These are phyloP conservation scores for Arbutus unedo DNA, from an alignment of 148 eudicot genomes.

Conservation along the genomic window DNA sequence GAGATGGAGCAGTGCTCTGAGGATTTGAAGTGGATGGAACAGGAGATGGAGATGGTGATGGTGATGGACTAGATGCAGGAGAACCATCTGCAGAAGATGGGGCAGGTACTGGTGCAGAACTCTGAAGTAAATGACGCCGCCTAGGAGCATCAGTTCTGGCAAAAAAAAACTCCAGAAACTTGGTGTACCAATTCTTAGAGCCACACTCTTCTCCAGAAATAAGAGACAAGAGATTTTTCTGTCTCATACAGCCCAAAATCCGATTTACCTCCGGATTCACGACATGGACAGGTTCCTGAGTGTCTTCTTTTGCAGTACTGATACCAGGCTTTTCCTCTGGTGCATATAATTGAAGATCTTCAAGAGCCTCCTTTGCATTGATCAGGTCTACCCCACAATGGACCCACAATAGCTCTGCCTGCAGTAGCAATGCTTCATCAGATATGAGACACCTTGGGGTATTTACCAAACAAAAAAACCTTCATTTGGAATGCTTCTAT, in stretches of 20 bases:
- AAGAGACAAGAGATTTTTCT: conserved; percentile 35
- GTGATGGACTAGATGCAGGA: conserved; percentile 23
- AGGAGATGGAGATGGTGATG: conserved; percentile 14
- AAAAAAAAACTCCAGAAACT: conserved; percentile 33
- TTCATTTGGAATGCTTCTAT: neutral
- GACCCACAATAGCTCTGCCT: conserved; percentile 58
- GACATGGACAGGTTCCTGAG: conserved; percentile 34
- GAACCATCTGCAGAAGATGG: conserved; percentile 21
- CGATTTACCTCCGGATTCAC: conserved; percentile 42
- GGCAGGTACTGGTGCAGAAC: conserved; percentile 30
- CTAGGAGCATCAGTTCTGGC: conserved; percentile 26
- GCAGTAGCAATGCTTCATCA: conserved; percentile 30
- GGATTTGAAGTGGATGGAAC: neutral
- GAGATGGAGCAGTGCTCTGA: conserved; percentile 18
- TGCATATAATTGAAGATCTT: conserved; percentile 36
- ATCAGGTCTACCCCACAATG: conserved; percentile 58
- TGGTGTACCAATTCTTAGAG: conserved; percentile 41
- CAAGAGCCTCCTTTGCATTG: conserved; percentile 40
- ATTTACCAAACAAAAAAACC: neutral
- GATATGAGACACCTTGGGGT: neutral
- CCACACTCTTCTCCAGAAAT: conserved; percentile 45
- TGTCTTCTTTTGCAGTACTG: conserved; percentile 26
- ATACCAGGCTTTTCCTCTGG: conserved; percentile 20
- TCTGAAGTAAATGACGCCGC: conserved; percentile 40
- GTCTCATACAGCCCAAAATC: conserved; percentile 57